phyloP scores from a whole-genome alignment of 805 yeast species.

The Grigorovia jiainica region DNA sequence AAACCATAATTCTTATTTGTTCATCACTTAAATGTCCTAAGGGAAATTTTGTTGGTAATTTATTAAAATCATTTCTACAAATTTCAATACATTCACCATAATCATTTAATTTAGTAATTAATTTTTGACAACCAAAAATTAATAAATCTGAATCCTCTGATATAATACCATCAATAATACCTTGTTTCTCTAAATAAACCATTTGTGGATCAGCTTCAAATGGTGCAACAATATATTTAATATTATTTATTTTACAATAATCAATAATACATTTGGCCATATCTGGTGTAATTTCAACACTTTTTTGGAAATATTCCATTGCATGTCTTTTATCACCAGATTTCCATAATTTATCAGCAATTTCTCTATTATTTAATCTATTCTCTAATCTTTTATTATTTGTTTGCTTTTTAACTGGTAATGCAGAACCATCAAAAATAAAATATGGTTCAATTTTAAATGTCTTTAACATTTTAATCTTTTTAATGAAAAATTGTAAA shows the following conservation, averaged over 20 bases:
- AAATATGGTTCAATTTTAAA: conserved; percentile 73
- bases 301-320: conserved; percentile 58
- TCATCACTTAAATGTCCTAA: conserved; percentile 42
- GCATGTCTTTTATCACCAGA: conserved; percentile 55
- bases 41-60: conserved; percentile 37
- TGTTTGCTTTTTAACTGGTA: conserved; percentile 71
- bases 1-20: conserved; percentile 68
- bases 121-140: conserved; percentile 69
- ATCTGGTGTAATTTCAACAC: conserved; percentile 78
- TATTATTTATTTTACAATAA: conserved; percentile 45
- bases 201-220: conserved; percentile 97
- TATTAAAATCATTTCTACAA: conserved; percentile 41
- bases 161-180: conserved; percentile 72
- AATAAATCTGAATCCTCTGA: conserved; percentile 92
- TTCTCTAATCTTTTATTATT: conserved; percentile 52
- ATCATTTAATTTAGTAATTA: conserved; percentile 77
- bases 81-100: conserved; percentile 63
- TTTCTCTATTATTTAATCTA: conserved; percentile 47
- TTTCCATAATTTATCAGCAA: conserved; percentile 43
- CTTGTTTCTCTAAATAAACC: conserved; percentile 74
- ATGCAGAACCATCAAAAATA: conserved; percentile 87
- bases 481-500: conserved; percentile 57
- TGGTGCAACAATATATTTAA: conserved; percentile 86
- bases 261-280: conserved; percentile 86
- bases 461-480: conserved; percentile 51